These are phyloP conservation scores for Malassezia furfur DNA, from an alignment of 1,284 basidiomycete species.

Conservation along the genomic window DNA sequence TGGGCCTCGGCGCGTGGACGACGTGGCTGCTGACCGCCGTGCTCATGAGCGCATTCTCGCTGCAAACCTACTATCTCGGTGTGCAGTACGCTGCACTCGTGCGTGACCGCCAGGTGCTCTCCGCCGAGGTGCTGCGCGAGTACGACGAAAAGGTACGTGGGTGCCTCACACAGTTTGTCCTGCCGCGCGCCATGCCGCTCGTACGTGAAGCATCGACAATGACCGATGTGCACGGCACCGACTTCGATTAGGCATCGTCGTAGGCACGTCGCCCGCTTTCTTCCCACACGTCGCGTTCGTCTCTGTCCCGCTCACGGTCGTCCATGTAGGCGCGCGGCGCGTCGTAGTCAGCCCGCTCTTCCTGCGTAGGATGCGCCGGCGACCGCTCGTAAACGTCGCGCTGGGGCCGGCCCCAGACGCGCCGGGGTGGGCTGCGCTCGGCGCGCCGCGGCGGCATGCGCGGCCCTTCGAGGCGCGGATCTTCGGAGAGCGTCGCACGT, in stretches of 20 bases:
- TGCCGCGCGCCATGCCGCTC: constrained; percentile 18
- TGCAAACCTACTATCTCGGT: constrained; percentile 7
- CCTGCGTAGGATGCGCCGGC: too few relatives aligned
- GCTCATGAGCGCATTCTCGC: constrained; percentile 6
- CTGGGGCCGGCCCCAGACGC: too few relatives aligned
- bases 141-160: constrained; percentile 18
- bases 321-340: not conserved
- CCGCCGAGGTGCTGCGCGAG: constrained; percentile 14
- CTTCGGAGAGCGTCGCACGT: not conserved
- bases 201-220: constrained; percentile 16
- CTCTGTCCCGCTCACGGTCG: too few relatives aligned
- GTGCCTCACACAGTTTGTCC: constrained; percentile 6
- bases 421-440: too few relatives aligned
- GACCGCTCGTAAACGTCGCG: too few relatives aligned
- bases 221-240: constrained; percentile 3
- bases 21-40: constrained; percentile 8
- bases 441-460: too few relatives aligned
- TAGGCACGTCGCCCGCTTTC: too few relatives aligned
- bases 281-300: not conserved
- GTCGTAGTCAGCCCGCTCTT: not conserved
- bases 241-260: not conserved
- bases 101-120: constrained; percentile 10
- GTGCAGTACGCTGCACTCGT: constrained; percentile 7
- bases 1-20: not conserved
- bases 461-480: not conserved